Evolutionary conservation across 1,284 basidiomycete genomes (phyloP).

Genomic region (Earliella scabrosa): DNA sequence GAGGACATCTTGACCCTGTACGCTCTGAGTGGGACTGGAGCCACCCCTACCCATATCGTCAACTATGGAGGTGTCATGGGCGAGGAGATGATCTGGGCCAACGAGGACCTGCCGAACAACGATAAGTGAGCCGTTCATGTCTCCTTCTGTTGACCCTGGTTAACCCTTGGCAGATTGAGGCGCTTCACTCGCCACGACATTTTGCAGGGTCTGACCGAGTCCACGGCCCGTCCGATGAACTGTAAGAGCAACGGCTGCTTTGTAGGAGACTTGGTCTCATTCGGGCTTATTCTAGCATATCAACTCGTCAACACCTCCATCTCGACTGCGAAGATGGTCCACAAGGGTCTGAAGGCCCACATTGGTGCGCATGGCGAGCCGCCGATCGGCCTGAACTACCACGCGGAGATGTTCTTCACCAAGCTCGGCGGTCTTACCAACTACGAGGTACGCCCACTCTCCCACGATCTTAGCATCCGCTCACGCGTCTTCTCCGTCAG

Average conservation of each 20-base stretch:
- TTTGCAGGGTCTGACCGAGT: slow-evolving; percentile 63
- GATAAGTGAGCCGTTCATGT: slow-evolving; percentile 50
- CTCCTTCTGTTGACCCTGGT: not conserved
- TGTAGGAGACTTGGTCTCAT: not conserved
- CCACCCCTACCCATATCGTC: slow-evolving; percentile 74
- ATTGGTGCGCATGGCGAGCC: slow-evolving; percentile 80
- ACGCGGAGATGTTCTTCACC: slow-evolving; percentile 71
- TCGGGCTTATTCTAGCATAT: slow-evolving; percentile 47
- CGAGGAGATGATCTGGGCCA: slow-evolving; percentile 72
- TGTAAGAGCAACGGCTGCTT: slow-evolving; percentile 43
- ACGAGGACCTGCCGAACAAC: slow-evolving; percentile 64
- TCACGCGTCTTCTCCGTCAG: slow-evolving; percentile 35
- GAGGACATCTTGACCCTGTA: slow-evolving; percentile 70
- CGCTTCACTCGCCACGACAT: slow-evolving; percentile 67
- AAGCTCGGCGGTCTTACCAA: slow-evolving; percentile 56
- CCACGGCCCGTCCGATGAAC: slow-evolving; percentile 57
- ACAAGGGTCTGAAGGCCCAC: slow-evolving; percentile 60
- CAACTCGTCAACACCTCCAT: slow-evolving; percentile 69
- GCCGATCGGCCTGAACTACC: slow-evolving; percentile 74
- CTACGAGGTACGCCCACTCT: slow-evolving; percentile 44
- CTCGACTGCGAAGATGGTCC: slow-evolving; percentile 69
- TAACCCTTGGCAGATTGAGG: slow-evolving; percentile 49
- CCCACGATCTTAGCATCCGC: not conserved
- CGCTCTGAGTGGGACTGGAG: slow-evolving; percentile 68
- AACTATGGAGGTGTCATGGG: slow-evolving; percentile 72